Evolutionary conservation across 495 filamentous ascomycete species (phyloP), one percentile per base, ranked within the genome.

Genomic region (Astrocystis sublimbata): DNA sequence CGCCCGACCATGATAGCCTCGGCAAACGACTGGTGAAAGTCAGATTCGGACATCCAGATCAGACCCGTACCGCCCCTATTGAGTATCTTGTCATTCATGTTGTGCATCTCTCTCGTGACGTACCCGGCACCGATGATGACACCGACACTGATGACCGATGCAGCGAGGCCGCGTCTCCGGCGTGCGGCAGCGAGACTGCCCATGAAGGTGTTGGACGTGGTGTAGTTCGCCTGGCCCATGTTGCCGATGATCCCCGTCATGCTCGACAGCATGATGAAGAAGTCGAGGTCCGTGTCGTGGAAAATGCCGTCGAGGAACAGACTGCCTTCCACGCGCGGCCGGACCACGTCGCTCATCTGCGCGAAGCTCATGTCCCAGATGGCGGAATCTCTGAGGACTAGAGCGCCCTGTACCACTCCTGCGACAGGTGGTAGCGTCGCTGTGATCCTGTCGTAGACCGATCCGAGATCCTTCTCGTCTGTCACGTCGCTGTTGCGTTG

Each of bases 341-440:
- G 10, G 24, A 49, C 4, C 3, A 49, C 45, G 24, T 49, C 21
- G 5, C 12, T 15, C 23, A 49, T 40, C 2, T 40, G 9, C 10
- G 36, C 3, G 5, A 40, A 15, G 10, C 9, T 13, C 45, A 49
- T 49, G 19, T 28, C 23, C 8, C 21, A 82, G n/a, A 40, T 75
- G 4, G 68, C 3, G 1, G 41, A 23, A 40, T 84, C 80, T 8
- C 58, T 19, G 1, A 83, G 66, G 0, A 82, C 76, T 77, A 82
- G 80, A 21, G 81, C 76, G 4, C 73, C 81, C 40, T 84, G 73
- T 0, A 67, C 69, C 28, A 83, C 70, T 9, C 83, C 82, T 1
- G 53, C 74, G 42, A 85, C 71, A 0, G 76, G 76, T 0, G 80
- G 81, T 42, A 78, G 58, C 2, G 45, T 69, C 4, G 51, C 19